These are phyloP conservation scores for Fusarium kyushuense DNA, from an alignment of 2,329 filamentous ascomycete genomes.

Conservation along the genomic window DNA sequence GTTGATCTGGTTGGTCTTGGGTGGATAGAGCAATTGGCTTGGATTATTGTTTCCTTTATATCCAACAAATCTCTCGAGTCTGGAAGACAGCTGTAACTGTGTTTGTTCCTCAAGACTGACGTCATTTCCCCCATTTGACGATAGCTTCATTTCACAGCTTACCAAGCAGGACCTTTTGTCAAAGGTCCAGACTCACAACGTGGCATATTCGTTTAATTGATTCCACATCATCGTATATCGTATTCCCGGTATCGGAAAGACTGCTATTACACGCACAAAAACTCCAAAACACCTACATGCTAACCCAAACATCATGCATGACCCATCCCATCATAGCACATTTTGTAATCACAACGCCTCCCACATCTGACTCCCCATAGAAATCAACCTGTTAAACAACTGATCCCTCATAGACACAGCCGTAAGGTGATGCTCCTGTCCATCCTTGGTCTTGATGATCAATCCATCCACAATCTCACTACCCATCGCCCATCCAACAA, in stretches of 20 bases:
- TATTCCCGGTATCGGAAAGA: slow-evolving; percentile 14
- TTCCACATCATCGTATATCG: slow-evolving; percentile 21
- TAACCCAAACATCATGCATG: neutral
- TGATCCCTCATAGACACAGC: slow-evolving; percentile 80
- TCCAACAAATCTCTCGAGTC: neutral
- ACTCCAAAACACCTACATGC: slow-evolving; percentile 13
- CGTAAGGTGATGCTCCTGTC: slow-evolving; percentile 72
- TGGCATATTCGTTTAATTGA: slow-evolving; percentile 1
- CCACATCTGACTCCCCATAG: slow-evolving; percentile 87
- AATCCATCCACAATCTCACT: slow-evolving; percentile 81
- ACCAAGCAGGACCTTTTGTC: slow-evolving; percentile 20
- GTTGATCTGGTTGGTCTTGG: slow-evolving; percentile 2
- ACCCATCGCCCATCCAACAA: slow-evolving; percentile 83
- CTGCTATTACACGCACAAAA: slow-evolving; percentile 12
- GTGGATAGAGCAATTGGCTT: neutral
- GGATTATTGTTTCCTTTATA: slow-evolving; percentile 15
- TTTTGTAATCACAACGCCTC: slow-evolving; percentile 70
- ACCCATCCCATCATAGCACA: neutral
- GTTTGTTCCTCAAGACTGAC: too few species aligned
- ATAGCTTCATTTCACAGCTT: slow-evolving; percentile 3
- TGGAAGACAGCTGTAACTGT: neutral
- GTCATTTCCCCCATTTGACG: slow-evolving; percentile 26
- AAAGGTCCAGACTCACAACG: neutral
- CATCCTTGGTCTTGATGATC: slow-evolving; percentile 70
- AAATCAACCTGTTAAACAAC: slow-evolving; percentile 81